phyloP scores from a whole-genome alignment of 352 stramenopile genomes.

The Stephanocyclus meneghinianus region DNA sequence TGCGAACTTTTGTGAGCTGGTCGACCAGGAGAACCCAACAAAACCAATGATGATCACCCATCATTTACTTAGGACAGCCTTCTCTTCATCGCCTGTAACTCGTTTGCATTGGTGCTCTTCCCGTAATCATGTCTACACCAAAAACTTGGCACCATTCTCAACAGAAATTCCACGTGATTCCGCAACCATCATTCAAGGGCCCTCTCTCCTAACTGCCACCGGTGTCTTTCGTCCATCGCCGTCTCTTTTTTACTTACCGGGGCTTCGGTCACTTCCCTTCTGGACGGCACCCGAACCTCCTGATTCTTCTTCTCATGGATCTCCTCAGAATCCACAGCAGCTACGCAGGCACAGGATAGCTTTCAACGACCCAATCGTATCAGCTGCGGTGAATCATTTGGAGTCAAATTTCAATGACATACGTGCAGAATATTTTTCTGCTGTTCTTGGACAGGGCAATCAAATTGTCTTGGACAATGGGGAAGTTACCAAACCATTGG shows the following conservation, averaged over 20 bases:
- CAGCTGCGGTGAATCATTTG: slow-evolving; percentile 63
- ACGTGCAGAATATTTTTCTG: slow-evolving; percentile 66
- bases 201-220: slow-evolving; percentile 65
- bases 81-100: background rate
- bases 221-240: slow-evolving; percentile 63
- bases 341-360: slow-evolving; percentile 47
- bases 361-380: slow-evolving; percentile 74
- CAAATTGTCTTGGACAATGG: slow-evolving; percentile 13
- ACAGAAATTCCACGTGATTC: slow-evolving; percentile 8
- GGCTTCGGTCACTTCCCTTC: slow-evolving; percentile 78
- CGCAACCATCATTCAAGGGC: slow-evolving; percentile 68
- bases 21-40: too few relatives aligned
- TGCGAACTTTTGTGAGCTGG: too few relatives aligned
- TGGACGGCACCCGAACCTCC: slow-evolving; percentile 61
- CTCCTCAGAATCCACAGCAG: slow-evolving; percentile 14
- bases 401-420: slow-evolving; percentile 65
- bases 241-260: slow-evolving; percentile 71
- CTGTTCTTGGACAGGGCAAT: slow-evolving; percentile 40
- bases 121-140: background rate
- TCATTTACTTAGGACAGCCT: background rate
- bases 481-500: slow-evolving; percentile 18
- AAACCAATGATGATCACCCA: background rate
- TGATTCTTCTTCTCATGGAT: background rate
- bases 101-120: too few relatives aligned
- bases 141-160: background rate